Base-by-base conservation (phyloP, 371 early-diverging fungal genomes). In the Phascolomyces articulosus region DNA sequence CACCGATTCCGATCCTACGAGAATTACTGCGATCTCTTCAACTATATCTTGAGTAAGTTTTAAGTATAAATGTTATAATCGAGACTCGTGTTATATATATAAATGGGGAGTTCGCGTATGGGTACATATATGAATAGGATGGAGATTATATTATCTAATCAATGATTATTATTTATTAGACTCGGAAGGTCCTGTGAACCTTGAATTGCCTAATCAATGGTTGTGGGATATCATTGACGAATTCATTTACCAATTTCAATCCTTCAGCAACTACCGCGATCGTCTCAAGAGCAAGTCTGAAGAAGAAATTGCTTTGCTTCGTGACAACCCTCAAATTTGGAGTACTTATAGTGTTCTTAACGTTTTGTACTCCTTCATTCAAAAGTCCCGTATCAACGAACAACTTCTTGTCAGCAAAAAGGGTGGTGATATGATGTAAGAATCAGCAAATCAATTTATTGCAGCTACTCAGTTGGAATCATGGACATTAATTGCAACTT, bases 171-270 rank as follows among this genome's bases (percentile, higher is more conserved):
- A n/a, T 24, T 8, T 48, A 34, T 40, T 69, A 88, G 90, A 93
- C 77, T 91, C 92, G 34, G 91, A 93, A 34, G 89, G 87, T 8
- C 94, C 93, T 31, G 88, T 93, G 38, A 85, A 87, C 48, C 82
- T 95, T 55, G 98, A 97, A 81, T 88, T 97, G 67, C 98, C 98
- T 31, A 96, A 94, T 83, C 95, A 95, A 83, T 97, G 98, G 98
- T 85, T 97, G 56, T 97, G 97, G 97, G 98, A 97, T 80, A 96
- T 97, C 71, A 95, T 97, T 70, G 98, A 97, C 72, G 98, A 97
- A 83, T 96, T 97, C 80, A 96, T 97, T 68, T 97, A 95, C 78
- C 98, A 97, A 85, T 97, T 95, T 91, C 96, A 97, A 84, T 89
- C 96, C 51, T 97, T 95, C 87, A 93, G 95, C 82, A 90, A 91